phyloP scores from a whole-genome alignment of 208 protist genomes.

The Wallacemonas rigidus region DNA sequence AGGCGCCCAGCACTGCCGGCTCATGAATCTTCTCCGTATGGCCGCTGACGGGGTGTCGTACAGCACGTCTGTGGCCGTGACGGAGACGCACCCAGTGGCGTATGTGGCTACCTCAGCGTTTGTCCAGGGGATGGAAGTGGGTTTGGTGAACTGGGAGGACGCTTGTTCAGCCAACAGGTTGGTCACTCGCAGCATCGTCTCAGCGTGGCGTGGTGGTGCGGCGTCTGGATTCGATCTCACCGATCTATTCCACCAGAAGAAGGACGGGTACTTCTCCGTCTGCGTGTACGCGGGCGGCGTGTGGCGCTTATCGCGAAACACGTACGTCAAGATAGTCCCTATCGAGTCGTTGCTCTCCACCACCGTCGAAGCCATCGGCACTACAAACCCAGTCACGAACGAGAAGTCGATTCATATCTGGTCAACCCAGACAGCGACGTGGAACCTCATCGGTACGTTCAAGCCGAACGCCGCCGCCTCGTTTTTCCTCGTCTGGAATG shows the following conservation, averaged over 20 bases:
- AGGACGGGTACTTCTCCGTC: conserved; percentile 45
- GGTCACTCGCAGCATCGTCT: conserved; percentile 29
- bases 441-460: conserved; percentile 59
- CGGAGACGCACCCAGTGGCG: conserved; percentile 39
- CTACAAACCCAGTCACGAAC: conserved; percentile 26
- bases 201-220: not conserved
- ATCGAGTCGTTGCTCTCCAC: conserved; percentile 10
- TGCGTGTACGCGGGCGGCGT: conserved; percentile 36
- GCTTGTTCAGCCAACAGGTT: conserved; percentile 27
- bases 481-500: conserved; percentile 62
- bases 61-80: conserved; percentile 44
- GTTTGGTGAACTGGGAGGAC: conserved; percentile 45
- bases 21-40: conserved; percentile 35
- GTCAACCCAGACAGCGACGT: conserved; percentile 52
- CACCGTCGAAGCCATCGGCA: conserved; percentile 43
- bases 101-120: conserved; percentile 24
- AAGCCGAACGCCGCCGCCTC: conserved; percentile 22
- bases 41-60: conserved; percentile 37
- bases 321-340: conserved; percentile 37
- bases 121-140: conserved; percentile 43
- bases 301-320: conserved; percentile 27
- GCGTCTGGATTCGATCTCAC: conserved; percentile 37
- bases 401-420: conserved; percentile 45
- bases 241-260: conserved; percentile 28
- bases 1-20: conserved; percentile 40